Evolutionary conservation across 208 protist genomes (phyloP), one percentile per base, ranked within the genome.

Genomic region (Trypanosoma cruzi): DNA sequence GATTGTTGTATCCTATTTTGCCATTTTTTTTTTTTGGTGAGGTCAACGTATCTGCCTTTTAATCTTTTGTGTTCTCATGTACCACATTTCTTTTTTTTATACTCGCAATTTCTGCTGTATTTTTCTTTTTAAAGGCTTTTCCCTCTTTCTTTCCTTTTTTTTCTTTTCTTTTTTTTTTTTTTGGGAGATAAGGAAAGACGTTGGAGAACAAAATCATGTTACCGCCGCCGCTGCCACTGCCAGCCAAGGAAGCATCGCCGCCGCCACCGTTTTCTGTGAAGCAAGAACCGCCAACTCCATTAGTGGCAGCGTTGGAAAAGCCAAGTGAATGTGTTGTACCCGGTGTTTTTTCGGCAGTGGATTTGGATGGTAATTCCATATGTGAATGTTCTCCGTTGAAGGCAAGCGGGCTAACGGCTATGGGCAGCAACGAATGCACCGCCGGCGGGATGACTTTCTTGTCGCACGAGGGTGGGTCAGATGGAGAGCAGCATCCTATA

Each of bases 161-260:
- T n/a, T n/a, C n/a, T n/a, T n/a, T 50, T 75, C 22, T 52, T 29
- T 10, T 48, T 14, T 22, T 36, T 5, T 20, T 56, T 56, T 0
- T 59, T 56, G 52, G 13, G 40, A 4, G 26, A 7, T 4, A 40
- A 32, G 10, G 18, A 52, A 52, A 7, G 22, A 50, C 16, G 32
- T 22, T 44, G n/a, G 4, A 22, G 24, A 54, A 52, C 37, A 29
- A 37, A 42, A 37, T 29, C 20, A 48, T 49, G 59, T 56, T 37
- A 58, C 46, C 68, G 57, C 59, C 52, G 42, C 67, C 55, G 40
- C 55, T 44, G 11, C 22, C 54, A 58, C 64, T 46, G 57, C 53
- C 65, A 10, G 49, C 37, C 48, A 59, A 57, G 36, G 0, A 26
- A 36, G 44, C 31, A 58, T 6, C 48, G 40, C 13, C 10, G 18